phyloP scores from a whole-genome alignment of 768 basidiomycete genomes.

The Russula earlei region DNA sequence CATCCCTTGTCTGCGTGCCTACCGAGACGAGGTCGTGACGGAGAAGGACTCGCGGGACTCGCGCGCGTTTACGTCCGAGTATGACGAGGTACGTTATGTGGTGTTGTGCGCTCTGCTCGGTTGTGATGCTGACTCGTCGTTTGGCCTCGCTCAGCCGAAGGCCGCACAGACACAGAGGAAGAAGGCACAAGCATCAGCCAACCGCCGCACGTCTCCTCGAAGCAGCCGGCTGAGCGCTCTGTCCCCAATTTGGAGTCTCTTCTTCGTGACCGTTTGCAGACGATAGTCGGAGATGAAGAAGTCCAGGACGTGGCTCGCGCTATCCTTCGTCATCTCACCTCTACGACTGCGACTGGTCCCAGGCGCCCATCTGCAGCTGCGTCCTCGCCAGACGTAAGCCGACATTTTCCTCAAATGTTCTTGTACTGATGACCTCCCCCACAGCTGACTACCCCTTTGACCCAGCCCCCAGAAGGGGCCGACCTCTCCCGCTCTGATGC shows the following conservation, averaged over 20 bases:
- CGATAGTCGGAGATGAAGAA: background rate
- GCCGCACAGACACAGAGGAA: background rate
- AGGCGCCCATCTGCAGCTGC: background rate
- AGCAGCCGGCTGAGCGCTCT: background rate
- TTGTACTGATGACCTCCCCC: background rate
- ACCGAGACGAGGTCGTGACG: background rate
- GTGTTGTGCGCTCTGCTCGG: too few relatives aligned
- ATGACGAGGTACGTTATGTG: background rate
- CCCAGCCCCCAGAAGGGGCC: background rate
- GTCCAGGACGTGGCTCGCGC: conserved; percentile 3
- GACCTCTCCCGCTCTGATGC: conserved; percentile 9
- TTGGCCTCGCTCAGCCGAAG: background rate
- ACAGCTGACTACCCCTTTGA: background rate
- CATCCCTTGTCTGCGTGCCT: too few relatives aligned
- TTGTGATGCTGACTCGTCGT: background rate
- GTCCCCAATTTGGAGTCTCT: background rate
- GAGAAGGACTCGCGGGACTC: too few relatives aligned
- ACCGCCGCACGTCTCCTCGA: background rate
- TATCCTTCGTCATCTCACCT: background rate
- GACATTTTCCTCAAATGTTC: too few relatives aligned
- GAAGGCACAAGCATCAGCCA: background rate
- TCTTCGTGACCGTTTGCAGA: background rate
- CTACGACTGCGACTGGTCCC: background rate
- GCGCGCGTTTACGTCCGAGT: background rate
- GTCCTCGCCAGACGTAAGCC: background rate